Evolutionary conservation across 345 rosid species (phyloP).

Genomic region (Camelina laxa): DNA sequence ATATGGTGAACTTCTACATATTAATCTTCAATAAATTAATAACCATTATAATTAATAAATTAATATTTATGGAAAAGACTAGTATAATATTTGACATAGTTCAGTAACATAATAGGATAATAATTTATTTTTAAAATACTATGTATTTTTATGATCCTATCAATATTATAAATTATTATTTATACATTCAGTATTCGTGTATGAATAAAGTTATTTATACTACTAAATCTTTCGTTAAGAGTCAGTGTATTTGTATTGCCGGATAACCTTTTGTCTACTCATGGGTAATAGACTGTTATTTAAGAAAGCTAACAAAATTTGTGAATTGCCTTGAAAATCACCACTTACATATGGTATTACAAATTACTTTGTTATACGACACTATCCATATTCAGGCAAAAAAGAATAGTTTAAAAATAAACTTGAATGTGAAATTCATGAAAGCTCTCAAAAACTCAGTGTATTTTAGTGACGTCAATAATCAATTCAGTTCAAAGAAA

Average conservation of each 20-base stretch:
- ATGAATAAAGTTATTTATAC: not conserved
- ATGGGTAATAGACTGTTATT: not conserved
- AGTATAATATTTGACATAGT: too few relatives aligned
- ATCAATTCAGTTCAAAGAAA: not conserved
- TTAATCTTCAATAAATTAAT: too few relatives aligned
- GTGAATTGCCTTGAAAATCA: not conserved
- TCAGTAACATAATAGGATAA: too few relatives aligned
- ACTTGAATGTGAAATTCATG: not conserved
- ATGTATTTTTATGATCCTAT: too few relatives aligned
- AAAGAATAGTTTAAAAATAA: not conserved
- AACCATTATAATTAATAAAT: too few relatives aligned
- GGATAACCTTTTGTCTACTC: not conserved
- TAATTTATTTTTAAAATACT: too few relatives aligned
- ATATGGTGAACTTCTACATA: too few relatives aligned
- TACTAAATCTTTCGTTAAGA: not conserved
- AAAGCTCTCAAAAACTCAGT: not conserved
- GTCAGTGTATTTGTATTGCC: not conserved
- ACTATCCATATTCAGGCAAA: not conserved
- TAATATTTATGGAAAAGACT: too few relatives aligned
- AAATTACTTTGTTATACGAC: too few relatives aligned
- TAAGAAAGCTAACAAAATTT: not conserved
- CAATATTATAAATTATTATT: too few relatives aligned
- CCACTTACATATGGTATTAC: not conserved
- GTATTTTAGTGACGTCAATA: not conserved
- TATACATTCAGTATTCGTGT: not conserved